Evolutionary conservation across 2,329 filamentous ascomycete genomes (phyloP).

Genomic region (Hymenoscyphus repandus): DNA sequence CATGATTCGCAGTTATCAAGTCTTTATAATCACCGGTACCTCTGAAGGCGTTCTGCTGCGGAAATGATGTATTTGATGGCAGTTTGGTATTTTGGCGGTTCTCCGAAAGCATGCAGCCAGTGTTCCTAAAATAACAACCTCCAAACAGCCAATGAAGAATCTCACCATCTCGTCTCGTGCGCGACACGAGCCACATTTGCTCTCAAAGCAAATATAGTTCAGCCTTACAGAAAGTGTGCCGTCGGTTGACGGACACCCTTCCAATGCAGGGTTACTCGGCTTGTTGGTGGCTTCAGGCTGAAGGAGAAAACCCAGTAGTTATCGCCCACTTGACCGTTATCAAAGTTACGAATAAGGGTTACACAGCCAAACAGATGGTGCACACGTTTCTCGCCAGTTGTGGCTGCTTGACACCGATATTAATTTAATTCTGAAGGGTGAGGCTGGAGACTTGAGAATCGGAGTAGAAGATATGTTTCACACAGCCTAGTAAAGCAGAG

Average conservation of each 20-base stretch:
- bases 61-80: background rate
- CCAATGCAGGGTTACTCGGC: background rate
- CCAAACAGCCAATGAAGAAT: background rate
- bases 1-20: no score
- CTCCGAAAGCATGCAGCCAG: background rate
- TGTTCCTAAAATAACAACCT: background rate
- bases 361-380: background rate
- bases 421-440: background rate
- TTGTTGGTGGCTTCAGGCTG: background rate
- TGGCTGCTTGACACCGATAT: background rate
- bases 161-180: background rate
- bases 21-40: background rate
- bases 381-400: background rate
- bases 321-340: background rate
- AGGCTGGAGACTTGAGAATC: background rate
- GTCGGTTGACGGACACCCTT: background rate
- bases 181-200: background rate
- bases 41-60: background rate
- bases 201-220: background rate
- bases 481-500: background rate
- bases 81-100: background rate
- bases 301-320: background rate
- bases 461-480: background rate
- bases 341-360: background rate
- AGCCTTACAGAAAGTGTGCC: conserved; percentile 2